Base-by-base conservation (phyloP, 2,329 filamentous ascomycete genomes). In the Aspergillus uvarum region DNA sequence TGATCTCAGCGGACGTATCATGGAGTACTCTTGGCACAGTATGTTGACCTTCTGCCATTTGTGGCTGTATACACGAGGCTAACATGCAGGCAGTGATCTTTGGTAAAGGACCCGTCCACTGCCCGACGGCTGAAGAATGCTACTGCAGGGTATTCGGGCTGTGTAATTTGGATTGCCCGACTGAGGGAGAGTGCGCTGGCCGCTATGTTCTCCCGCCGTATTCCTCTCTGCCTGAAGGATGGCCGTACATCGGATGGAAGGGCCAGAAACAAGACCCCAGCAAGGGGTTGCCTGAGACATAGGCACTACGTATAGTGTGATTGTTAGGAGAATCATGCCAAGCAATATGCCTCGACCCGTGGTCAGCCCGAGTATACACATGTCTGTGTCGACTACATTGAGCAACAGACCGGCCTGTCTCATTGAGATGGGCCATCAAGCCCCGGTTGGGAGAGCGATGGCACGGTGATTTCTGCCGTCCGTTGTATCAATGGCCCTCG, bases 131-230 rank as follows among this genome's bases (percentile, higher is more conserved):
- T 1, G 74, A 79, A 50, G 82, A 84, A 8, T 90, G 87, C 70
- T 89, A 89, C 71, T 90, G 88, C 74, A 84, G 87, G 47, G 80
- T 85, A 16, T 90, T 87, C 66, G 87, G 87, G 0, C 66, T 87
- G 26, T 90, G 88, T 71, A 65, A 80, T 57, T 64, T 84, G 16
- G 65, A 62, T 14, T 79, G 77, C 56, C 66, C 65, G 2, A 69
- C 76, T 19, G 75, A 79, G 22, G 78, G 77, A 26, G 61, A 64
- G 5, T 89, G 87, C 67, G 74, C 81, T 4, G 80, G 80, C 2
- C 82, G 85, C 59, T 90, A 89, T 68, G 76, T 75, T 2, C 77
- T 89, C 6, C 87, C 87, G 2, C 81, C 79, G 0, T 87, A 74
- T 63, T 80, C 85, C 1, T 81, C 76, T 2, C 74, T 89, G 7